Base-by-base conservation (phyloP, 257 asterid genomes). In the Thymus mandschuricus region DNA sequence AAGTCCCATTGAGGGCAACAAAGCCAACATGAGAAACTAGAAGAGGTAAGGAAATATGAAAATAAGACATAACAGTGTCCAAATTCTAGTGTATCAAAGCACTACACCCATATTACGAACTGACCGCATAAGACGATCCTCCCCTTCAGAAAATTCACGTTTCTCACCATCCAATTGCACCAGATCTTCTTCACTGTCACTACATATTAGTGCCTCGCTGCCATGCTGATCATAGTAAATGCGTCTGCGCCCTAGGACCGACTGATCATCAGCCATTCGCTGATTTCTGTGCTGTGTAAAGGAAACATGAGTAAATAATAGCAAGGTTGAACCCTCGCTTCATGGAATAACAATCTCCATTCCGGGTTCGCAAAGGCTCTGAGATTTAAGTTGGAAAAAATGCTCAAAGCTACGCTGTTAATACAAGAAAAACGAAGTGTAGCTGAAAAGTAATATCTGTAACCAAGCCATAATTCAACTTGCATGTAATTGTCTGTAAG, bases 201-300 rank as follows among this genome's bases (percentile, higher is more conserved):
- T 95, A 74, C 98, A 92, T 73, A 95, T 77, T 75, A 95, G 84
- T 51, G 99, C 91, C 89, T 95, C 99, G 61, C 96, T 84, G 71
- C 96, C 94, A 71, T 87, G 88, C 64, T 83, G 86, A 79, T 92
- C 97, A 77, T 94, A 95, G 81, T 95, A 95, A 70, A 95, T 95
- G 43, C 92, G 91, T 72, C 97, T 87, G 65, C 93, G 89, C 76
- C 98, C 98, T 51, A 86, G 81, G 41, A 92, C 97, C 34, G 99
- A 89, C 72, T 95, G 98, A 76, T 95, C 99, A 79, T 89, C 98
- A 66, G 96, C 87, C 98, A 89, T 95, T 87, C 97, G 86, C 87
- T 87, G 98, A 80, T 92, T 95, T 82, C 97, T 89, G 97, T 78
- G 82, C 82, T 78, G 83, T 74, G 86, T 76, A 72, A 84, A 87